Percentiles rank a stretch among this genome's conserved stretches.
Conservation (phyloP, 2,329 filamentous ascomycete genomes). For the Sporothrix schenckii region DNA sequence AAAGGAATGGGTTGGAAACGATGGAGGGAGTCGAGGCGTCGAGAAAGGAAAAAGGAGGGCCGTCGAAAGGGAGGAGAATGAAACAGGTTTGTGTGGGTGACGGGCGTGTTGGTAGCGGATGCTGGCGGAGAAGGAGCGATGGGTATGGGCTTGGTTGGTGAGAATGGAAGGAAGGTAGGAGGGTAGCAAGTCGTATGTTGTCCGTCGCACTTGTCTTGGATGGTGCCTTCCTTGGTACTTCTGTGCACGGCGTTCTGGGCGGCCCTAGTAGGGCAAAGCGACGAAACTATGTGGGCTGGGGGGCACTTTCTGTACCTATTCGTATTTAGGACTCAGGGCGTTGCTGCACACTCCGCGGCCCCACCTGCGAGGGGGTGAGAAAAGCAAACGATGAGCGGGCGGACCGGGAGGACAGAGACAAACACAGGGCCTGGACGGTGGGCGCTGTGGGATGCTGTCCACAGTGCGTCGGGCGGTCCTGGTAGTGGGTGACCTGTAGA, state of each 20-base stretch:
- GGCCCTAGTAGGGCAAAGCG: too few species aligned
- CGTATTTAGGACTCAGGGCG: background rate
- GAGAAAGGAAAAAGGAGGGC: background rate
- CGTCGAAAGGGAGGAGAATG: constrained; percentile 22
- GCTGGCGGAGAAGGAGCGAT: constrained; percentile 25
- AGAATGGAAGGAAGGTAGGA: background rate
- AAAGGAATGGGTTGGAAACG: background rate
- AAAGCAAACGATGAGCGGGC: constrained; percentile 11
- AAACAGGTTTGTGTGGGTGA: constrained; percentile 19
- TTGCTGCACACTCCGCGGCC: background rate
- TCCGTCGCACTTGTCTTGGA: background rate
- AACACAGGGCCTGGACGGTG: background rate
- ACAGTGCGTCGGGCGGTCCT: background rate
- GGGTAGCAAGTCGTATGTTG: too few species aligned
- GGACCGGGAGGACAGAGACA: background rate
- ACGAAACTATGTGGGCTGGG: constrained; percentile 9
- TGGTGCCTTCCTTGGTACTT: constrained; percentile 8
- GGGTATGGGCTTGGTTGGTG: background rate
- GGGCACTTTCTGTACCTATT: background rate
- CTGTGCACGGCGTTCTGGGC: background rate
- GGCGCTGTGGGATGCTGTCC: background rate
- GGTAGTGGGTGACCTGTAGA: constrained; percentile 26
- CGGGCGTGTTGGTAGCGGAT: background rate
- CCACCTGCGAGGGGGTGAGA: constrained; percentile 1
- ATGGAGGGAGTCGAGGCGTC: background rate